Evolutionary conservation across 106 monocot genomes (phyloP).

Genomic region (Allium sativum): DNA sequence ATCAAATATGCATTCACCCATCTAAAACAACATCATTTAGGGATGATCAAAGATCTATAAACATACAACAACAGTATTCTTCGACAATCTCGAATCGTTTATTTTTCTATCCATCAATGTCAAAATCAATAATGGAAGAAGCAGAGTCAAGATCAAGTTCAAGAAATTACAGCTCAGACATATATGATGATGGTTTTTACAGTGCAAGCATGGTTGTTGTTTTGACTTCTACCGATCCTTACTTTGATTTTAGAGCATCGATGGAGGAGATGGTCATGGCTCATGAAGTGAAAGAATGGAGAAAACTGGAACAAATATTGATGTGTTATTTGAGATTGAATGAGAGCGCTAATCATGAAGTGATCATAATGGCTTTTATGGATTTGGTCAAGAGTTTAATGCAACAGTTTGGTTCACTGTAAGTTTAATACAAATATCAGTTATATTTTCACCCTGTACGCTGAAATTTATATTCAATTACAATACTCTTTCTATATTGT

Average conservation of each 20-base stretch:
- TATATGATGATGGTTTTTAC: background rate
- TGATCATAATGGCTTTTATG: slow-evolving; percentile 42
- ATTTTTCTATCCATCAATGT: slow-evolving; percentile 10
- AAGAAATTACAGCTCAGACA: background rate
- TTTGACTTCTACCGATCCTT: slow-evolving; percentile 36
- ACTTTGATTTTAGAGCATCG: slow-evolving; percentile 38
- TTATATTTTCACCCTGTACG: too few species aligned
- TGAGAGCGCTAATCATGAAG: slow-evolving; percentile 28
- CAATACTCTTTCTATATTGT: too few species aligned
- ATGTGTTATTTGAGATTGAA: slow-evolving; percentile 47
- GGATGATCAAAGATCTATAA: background rate
- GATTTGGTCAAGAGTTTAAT: slow-evolving; percentile 30
- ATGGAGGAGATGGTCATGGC: slow-evolving; percentile 72
- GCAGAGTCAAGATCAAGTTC: background rate
- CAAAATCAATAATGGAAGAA: slow-evolving; percentile 22
- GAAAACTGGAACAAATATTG: slow-evolving; percentile 33
- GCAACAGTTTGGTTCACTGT: background rate
- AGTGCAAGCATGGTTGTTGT: slow-evolving; percentile 19
- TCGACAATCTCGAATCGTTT: slow-evolving; percentile 4
- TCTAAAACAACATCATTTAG: background rate
- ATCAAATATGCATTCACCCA: slow-evolving; percentile 1
- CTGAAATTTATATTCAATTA: too few species aligned
- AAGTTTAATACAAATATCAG: too few species aligned
- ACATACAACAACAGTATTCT: background rate
- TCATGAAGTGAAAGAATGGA: slow-evolving; percentile 29